Percentiles rank a stretch among this genome's conserved stretches.
Conservation (phyloP, 176 grass and related monocot species). For the Eleusine coracana region DNA sequence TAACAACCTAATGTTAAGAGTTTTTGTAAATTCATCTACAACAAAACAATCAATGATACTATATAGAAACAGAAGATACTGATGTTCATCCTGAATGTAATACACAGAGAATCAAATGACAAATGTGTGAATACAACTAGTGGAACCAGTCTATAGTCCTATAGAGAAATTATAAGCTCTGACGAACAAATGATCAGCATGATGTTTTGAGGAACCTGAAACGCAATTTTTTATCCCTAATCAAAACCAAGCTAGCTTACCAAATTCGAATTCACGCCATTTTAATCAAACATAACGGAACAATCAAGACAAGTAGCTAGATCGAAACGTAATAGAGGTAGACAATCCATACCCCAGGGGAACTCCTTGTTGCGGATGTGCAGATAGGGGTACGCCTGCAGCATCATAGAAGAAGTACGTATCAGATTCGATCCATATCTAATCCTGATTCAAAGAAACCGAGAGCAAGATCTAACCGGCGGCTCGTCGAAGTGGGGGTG, state of each 20-base stretch:
- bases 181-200: neutral
- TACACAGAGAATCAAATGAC: neutral
- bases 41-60: neutral
- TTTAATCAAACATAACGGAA: neutral
- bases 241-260: neutral
- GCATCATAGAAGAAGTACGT: neutral
- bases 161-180: conserved; percentile 1
- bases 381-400: conserved; percentile 71
- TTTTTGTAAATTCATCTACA: neutral
- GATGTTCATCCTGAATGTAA: neutral
- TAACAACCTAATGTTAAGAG: neutral
- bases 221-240: neutral
- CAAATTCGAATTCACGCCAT: neutral
- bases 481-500: conserved; percentile 79
- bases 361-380: conserved; percentile 97
- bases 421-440: conserved; percentile 7
- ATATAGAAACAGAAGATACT: neutral
- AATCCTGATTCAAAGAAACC: neutral
- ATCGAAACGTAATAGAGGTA: neutral
- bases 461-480: conserved; percentile 46
- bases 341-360: conserved; percentile 65
- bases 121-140: neutral
- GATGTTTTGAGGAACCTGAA: neutral
- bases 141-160: neutral
- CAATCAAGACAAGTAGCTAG: neutral